A percentile compares a stretch with the other conserved stretches of the same genome.
These are phyloP conservation scores for Diversispora eburnea DNA, from an alignment of 192 early-diverging fungal species.

Conservation along the genomic window DNA sequence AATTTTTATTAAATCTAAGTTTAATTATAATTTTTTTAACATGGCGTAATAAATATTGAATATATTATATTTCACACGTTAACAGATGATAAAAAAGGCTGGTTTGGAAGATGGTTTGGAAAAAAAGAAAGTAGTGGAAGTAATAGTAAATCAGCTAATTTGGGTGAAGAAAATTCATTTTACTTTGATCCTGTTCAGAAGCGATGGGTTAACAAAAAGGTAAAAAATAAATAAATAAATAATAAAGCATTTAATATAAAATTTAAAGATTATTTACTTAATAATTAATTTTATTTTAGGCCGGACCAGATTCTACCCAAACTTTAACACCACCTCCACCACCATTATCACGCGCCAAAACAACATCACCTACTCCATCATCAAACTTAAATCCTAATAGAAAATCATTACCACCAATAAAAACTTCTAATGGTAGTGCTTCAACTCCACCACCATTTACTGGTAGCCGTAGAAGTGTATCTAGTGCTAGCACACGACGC, in stretches of 20 bases:
- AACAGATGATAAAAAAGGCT: conserved; percentile 5
- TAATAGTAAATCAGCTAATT: conserved; percentile 56
- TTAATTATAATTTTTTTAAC: too few species aligned
- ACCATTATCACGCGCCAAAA: conserved; percentile 9
- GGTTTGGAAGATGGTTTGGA: conserved; percentile 26
- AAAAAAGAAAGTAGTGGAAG: conserved; percentile 24
- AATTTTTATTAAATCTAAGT: too few species aligned
- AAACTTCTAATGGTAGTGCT: conserved; percentile 14
- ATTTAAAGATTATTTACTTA: too few species aligned
- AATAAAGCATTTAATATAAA: too few species aligned
- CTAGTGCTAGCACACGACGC: conserved; percentile 12
- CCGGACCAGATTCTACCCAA: conserved; percentile 15
- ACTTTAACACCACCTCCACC: conserved; percentile 11
- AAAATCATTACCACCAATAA: conserved; percentile 26
- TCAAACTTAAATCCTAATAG: conserved; percentile 18
- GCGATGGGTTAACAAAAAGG: conserved; percentile 84
- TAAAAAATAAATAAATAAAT: conserved; percentile 10
- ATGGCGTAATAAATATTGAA: background rate
- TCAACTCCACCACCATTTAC: background rate
- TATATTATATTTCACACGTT: background rate
- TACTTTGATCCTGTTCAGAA: conserved; percentile 84
- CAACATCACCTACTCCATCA: conserved; percentile 13
- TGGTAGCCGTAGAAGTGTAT: conserved; percentile 1
- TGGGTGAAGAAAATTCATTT: conserved; percentile 80
- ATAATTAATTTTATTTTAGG: conserved; percentile 2